phyloP scores from a whole-genome alignment of 805 yeast species.

The Yarrowia hollandica region DNA sequence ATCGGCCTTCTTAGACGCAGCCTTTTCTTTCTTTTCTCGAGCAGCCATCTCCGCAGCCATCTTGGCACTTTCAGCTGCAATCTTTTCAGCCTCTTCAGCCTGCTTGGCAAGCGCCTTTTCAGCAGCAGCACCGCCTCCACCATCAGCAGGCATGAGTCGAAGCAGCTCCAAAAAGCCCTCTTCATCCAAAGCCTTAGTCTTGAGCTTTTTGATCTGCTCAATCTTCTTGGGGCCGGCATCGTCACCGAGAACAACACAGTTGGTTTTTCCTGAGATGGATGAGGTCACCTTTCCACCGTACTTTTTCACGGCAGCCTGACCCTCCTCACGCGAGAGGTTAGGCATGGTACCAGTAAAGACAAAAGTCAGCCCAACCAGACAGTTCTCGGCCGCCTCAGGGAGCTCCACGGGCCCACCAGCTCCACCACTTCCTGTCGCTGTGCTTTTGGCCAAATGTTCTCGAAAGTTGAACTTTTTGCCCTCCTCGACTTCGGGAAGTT shows the following conservation, averaged over 20 bases:
- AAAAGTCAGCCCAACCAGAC: constrained; percentile 83
- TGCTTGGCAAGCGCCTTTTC: constrained; percentile 67
- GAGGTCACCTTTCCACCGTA: constrained; percentile 89
- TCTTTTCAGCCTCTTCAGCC: constrained; percentile 62
- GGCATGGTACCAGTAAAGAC: constrained; percentile 93
- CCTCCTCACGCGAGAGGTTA: constrained; percentile 68
- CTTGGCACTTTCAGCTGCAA: constrained; percentile 53
- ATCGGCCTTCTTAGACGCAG: constrained; percentile 29
- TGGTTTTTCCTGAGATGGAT: constrained; percentile 80
- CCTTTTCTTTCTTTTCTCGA: constrained; percentile 39
- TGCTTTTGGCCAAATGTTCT: constrained; percentile 53
- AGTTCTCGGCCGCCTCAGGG: constrained; percentile 83
- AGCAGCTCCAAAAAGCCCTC: constrained; percentile 79
- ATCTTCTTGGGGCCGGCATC: constrained; percentile 98
- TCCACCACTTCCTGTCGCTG: constrained; percentile 22
- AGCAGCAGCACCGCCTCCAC: constrained; percentile 84
- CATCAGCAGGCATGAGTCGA: constrained; percentile 81
- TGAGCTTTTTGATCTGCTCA: constrained; percentile 67
- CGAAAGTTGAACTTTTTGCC: constrained; percentile 55
- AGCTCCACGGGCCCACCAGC: constrained; percentile 45
- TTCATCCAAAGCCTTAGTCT: constrained; percentile 81
- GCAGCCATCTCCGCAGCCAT: constrained; percentile 50
- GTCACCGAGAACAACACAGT: constrained; percentile 85
- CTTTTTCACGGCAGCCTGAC: constrained; percentile 72
- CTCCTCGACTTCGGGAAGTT: constrained; percentile 52